Evolutionary conservation across 2,329 filamentous ascomycete species (phyloP).

Genomic region (Aspergillus carbonarius): DNA sequence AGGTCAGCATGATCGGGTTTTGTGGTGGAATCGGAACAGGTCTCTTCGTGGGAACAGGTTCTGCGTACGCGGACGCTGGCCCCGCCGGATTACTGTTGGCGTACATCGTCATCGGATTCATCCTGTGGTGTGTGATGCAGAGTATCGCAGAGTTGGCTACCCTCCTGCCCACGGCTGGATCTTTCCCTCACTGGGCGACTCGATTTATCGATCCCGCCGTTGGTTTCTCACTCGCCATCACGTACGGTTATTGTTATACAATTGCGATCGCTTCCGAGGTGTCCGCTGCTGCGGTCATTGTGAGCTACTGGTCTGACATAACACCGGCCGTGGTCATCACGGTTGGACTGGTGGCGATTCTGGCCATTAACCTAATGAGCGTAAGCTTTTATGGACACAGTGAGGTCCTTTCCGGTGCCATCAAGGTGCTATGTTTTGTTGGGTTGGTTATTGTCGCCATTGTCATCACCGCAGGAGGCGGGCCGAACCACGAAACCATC

Average conservation of each 20-base stretch:
- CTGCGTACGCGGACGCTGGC: constrained; percentile 67
- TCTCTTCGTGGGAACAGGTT: constrained; percentile 78
- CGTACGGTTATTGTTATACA: constrained; percentile 81
- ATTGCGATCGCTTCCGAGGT: constrained; percentile 76
- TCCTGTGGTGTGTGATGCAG: constrained; percentile 88
- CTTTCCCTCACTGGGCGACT: constrained; percentile 86
- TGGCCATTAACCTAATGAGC: constrained; percentile 33
- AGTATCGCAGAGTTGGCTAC: constrained; percentile 88
- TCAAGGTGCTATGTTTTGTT: constrained; percentile 35
- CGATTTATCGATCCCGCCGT: constrained; percentile 87
- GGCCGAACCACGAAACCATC: constrained; percentile 30
- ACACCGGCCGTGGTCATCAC: constrained; percentile 71
- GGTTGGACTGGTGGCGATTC: constrained; percentile 30
- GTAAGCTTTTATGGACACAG: constrained; percentile 36
- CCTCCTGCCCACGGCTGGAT: constrained; percentile 84
- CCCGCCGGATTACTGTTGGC: constrained; percentile 73
- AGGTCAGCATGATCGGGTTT: constrained; percentile 36
- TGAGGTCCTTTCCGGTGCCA: constrained; percentile 31
- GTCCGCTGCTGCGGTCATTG: constrained; percentile 80
- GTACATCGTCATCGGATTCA: constrained; percentile 60
- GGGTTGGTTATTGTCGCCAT: constrained; percentile 32
- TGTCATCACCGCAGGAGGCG: constrained; percentile 35
- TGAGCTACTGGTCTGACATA: constrained; percentile 71
- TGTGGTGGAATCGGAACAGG: constrained; percentile 61
- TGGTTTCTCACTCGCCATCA: constrained; percentile 76